These are phyloP conservation scores for Emydomyces testavorans DNA, from an alignment of 2,329 filamentous ascomycete species.

Conservation along the genomic window DNA sequence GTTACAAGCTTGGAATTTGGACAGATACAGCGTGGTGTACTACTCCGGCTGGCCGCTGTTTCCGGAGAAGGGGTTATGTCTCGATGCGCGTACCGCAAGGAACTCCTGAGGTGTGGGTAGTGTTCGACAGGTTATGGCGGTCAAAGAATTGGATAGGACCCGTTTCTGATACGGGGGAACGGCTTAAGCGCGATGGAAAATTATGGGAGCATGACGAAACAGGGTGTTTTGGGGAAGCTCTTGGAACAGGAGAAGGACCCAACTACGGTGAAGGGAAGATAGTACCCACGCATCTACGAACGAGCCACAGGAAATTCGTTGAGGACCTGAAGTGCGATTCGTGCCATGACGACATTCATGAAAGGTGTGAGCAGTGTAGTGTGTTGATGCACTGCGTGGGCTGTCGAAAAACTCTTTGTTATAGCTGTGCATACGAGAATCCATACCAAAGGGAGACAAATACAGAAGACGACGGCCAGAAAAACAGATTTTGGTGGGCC, in stretches of 20 bases:
- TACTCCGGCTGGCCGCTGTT: conserved; percentile 46
- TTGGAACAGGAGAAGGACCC: conserved; percentile 39
- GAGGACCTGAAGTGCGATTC: conserved; percentile 44
- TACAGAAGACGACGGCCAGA: conserved; percentile 13
- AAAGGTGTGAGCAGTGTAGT: conserved; percentile 50
- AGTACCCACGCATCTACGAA: conserved; percentile 42
- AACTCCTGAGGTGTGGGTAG: conserved; percentile 50
- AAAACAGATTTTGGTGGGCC: conserved; percentile 48
- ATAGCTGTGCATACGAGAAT: conserved; percentile 48
- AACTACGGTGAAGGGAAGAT: conserved; percentile 43
- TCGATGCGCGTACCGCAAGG: conserved; percentile 44
- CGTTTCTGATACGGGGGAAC: conserved; percentile 22
- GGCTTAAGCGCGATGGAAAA: conserved; percentile 38
- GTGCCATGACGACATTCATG: conserved; percentile 43
- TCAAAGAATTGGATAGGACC: conserved; percentile 48
- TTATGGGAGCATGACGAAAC: conserved; percentile 47
- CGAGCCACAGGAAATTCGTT: conserved; percentile 43
- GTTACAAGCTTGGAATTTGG: conserved; percentile 49
- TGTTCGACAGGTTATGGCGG: conserved; percentile 49
- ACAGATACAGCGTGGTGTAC: conserved; percentile 52
- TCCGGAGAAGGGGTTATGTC: conserved; percentile 46
- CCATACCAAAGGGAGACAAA: conserved; percentile 35
- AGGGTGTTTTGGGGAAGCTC: conserved; percentile 44
- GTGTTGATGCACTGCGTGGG: conserved; percentile 52
- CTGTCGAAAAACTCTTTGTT: conserved; percentile 49